phyloP scores from a whole-genome alignment of 148 eudicot genomes.

The Vaccinium vitisidaea region DNA sequence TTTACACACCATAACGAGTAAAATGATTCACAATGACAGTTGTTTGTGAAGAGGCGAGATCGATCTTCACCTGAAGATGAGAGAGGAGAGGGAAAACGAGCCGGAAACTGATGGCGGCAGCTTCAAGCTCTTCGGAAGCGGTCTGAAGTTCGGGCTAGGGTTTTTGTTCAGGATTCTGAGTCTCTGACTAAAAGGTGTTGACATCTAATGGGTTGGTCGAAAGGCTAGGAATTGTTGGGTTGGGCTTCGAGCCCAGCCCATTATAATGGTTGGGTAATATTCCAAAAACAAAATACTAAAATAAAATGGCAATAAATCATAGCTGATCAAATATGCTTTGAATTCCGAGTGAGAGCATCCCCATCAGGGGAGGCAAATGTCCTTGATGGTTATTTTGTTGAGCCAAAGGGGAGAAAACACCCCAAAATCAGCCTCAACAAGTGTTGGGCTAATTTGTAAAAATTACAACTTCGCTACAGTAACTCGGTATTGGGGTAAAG shows the following conservation, averaged over 20 bases:
- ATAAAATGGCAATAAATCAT: no score
- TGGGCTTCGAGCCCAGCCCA: background rate
- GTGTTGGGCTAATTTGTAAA: no score
- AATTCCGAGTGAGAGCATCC: no score
- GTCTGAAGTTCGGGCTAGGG: background rate
- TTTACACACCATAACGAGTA: background rate
- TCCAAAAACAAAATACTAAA: no score
- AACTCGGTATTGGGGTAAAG: no score
- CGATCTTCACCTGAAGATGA: background rate
- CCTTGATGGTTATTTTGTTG: no score
- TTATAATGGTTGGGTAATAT: background rate
- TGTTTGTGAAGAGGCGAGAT: background rate
- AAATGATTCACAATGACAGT: background rate
- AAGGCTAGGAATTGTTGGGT: background rate
- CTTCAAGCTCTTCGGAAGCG: constrained; percentile 13
- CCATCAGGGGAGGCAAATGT: no score
- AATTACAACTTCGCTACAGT: no score
- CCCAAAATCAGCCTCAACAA: no score
- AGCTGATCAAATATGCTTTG: no score
- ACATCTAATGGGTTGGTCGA: background rate
- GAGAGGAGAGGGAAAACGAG: background rate
- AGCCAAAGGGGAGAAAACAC: no score
- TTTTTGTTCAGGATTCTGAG: background rate
- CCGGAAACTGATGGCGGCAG: background rate
- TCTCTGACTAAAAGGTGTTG: background rate